A percentile compares a stretch with the other conserved stretches of the same genome.
Evolutionary conservation across 164 flowering plant genomes (phyloP).

Genomic region (Vitis rupestris): DNA sequence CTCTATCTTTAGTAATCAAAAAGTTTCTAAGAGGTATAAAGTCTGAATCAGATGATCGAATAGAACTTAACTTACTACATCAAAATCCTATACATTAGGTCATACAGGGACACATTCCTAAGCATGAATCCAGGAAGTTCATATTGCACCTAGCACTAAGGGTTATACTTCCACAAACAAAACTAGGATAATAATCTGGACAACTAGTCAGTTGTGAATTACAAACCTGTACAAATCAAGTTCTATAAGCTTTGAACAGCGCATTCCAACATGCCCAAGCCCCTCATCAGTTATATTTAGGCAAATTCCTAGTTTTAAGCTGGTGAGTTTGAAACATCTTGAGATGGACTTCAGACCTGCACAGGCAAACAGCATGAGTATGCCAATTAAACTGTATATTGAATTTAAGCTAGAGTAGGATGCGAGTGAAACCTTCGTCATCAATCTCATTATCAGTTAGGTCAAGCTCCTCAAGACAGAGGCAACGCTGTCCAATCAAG

Average conservation of each 20-base stretch:
- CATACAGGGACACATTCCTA: too few relatives aligned
- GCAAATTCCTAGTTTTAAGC: slow-evolving; percentile 83
- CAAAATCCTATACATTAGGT: not conserved
- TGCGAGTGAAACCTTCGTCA: slow-evolving; percentile 58
- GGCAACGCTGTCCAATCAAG: slow-evolving; percentile 68
- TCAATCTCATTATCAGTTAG: slow-evolving; percentile 81
- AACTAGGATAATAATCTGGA: not conserved
- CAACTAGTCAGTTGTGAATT: not conserved
- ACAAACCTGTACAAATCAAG: slow-evolving; percentile 91
- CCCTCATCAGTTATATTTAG: slow-evolving; percentile 72
- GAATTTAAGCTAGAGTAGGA: not conserved
- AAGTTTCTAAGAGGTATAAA: too few relatives aligned
- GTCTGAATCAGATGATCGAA: too few relatives aligned
- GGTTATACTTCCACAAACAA: not conserved
- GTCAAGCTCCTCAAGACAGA: slow-evolving; percentile 74
- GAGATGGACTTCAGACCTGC: slow-evolving; percentile 79
- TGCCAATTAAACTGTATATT: not conserved
- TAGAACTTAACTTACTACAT: too few relatives aligned
- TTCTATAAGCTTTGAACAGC: slow-evolving; percentile 68
- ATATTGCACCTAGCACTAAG: too few relatives aligned
- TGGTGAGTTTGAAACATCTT: slow-evolving; percentile 53
- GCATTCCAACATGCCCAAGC: slow-evolving; percentile 49
- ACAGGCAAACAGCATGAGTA: slow-evolving; percentile 9
- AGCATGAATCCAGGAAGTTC: too few relatives aligned
- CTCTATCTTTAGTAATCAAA: too few relatives aligned